Base-by-base conservation (phyloP, 306 rosid genomes). In the Ziziphus jujuba region DNA sequence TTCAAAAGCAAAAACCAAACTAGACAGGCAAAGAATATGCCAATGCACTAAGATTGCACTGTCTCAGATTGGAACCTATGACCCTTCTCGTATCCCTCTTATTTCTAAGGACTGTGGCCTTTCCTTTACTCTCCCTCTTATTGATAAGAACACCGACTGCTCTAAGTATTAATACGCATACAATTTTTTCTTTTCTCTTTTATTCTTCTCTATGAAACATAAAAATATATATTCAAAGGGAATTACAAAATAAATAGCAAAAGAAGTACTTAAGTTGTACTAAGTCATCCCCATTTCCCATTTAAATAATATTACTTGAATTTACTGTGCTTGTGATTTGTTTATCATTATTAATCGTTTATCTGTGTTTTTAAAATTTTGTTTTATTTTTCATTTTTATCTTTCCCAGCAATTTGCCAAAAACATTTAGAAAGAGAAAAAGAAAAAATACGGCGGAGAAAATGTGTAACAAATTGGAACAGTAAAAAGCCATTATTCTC, bases 91-190 rank as follows among this genome's bases (percentile, higher is more conserved):
- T 10, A 43, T 80, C 60, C 13, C 77, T 23, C 23, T 0, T 17
- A 9, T 80, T 57, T 67, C 74, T 40, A 23, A 71, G 20, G 23
- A 62, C 16, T 80, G 84, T 76, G 54, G 56, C 10, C 16, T 80
- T 3, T n/a, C 48, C 10, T 13, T 62, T 60, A 9, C 10, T 15
- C 66, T 79, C 16, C 84, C 80, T 56, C 68, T 74, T 8, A 70
- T 79, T 7, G 55, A 55, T 70, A n/a, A 23, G 19, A 43, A 70
- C 59, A 36, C 63, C 6, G 74, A 75, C 59, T 80, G 84, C 64
- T 19, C 73, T 2, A 71, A 16, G 84, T 80, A 73, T 45, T n/a
- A 16, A 65, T 22, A 48, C 12, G 15, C 36, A 1, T 50, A 17
- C 61, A 45, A 13, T 16, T 34, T 17, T 61, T 54, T 53, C 38